phyloP scores from a whole-genome alignment of 1,284 basidiomycete genomes.

The Puccinia sorghi region DNA sequence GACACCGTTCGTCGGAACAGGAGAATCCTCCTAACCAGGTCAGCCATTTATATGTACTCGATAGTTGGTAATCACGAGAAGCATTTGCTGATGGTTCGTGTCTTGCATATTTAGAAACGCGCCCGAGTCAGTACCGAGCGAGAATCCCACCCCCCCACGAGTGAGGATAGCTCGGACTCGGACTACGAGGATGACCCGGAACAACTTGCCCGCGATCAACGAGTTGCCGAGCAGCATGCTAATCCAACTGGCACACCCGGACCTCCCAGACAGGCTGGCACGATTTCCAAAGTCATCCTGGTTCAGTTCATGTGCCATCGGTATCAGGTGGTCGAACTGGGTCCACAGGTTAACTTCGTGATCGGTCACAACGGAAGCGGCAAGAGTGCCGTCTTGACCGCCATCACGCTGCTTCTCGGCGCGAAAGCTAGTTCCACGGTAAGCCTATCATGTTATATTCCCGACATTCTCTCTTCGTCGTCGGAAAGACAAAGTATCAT shows the following conservation, averaged over 20 bases:
- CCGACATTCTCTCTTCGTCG: no score
- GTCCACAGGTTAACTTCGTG: constrained; percentile 85
- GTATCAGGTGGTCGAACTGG: constrained; percentile 56
- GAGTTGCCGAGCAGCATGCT: constrained; percentile 1
- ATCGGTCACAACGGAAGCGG: constrained; percentile 77
- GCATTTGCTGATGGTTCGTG: no score
- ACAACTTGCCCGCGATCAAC: neutral
- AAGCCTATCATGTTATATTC: no score
- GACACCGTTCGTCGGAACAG: no score
- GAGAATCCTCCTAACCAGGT: no score
- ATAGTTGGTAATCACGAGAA: no score
- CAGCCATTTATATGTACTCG: no score
- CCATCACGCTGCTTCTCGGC: constrained; percentile 87
- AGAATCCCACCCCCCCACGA: neutral
- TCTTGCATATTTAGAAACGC: neutral
- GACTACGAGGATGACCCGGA: constrained; percentile 26
- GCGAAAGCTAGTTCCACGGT: constrained; percentile 88
- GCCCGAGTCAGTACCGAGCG: neutral
- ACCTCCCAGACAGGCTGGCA: constrained; percentile 51
- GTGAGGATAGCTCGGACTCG: constrained; percentile 8
- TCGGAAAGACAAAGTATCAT: no score
- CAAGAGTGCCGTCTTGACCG: constrained; percentile 92
- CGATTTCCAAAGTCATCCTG: constrained; percentile 57
- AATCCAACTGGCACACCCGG: constrained; percentile 8
- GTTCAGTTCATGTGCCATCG: constrained; percentile 59